phyloP scores from a whole-genome alignment of 805 yeast genomes.

The Ogataea paradorogensis region DNA sequence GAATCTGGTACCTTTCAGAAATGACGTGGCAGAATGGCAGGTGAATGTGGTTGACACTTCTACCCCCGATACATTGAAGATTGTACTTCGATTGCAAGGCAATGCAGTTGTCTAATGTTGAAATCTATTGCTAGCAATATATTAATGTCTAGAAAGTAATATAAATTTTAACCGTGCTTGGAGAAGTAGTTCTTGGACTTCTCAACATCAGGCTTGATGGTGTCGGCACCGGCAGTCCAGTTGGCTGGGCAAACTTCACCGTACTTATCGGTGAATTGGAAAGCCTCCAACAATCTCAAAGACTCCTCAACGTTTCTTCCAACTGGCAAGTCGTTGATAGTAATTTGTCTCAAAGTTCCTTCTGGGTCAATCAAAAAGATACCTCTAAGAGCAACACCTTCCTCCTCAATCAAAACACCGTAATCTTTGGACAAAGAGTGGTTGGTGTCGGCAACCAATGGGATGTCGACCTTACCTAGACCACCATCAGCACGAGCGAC shows the following conservation, averaged over 20 bases:
- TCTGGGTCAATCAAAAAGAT: conserved; percentile 96
- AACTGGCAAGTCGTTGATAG: conserved; percentile 98
- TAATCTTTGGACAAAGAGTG: conserved; percentile 91
- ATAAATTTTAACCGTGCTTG: conserved; percentile 35
- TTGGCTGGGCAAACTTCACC: conserved; percentile 99
- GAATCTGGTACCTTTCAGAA: conserved; percentile 17
- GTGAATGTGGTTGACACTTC: conserved; percentile 20
- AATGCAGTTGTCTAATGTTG: background rate
- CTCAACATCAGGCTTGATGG: conserved; percentile 80
- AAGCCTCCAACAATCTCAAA: conserved; percentile 94
- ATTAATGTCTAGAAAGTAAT: background rate
- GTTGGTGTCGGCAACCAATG: conserved; percentile 95
- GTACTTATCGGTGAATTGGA: conserved; percentile 98
- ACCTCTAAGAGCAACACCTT: conserved; percentile 97
- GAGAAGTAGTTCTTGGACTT: conserved; percentile 79
- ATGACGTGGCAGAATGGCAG: conserved; percentile 10
- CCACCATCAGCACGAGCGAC: conserved; percentile 97
- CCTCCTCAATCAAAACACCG: conserved; percentile 97
- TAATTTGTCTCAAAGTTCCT: conserved; percentile 92
- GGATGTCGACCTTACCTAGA: conserved; percentile 91
- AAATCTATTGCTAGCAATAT: background rate
- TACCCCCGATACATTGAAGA: conserved; percentile 4
- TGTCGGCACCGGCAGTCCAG: conserved; percentile 95
- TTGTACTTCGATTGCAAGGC: conserved; percentile 3
- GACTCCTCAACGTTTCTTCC: conserved; percentile 99